Percentiles rank a stretch among this genome's conserved stretches.
Evolutionary conservation across 176 grass and related monocot genomes (phyloP).

Genomic region (Hordeum vulgare): DNA sequence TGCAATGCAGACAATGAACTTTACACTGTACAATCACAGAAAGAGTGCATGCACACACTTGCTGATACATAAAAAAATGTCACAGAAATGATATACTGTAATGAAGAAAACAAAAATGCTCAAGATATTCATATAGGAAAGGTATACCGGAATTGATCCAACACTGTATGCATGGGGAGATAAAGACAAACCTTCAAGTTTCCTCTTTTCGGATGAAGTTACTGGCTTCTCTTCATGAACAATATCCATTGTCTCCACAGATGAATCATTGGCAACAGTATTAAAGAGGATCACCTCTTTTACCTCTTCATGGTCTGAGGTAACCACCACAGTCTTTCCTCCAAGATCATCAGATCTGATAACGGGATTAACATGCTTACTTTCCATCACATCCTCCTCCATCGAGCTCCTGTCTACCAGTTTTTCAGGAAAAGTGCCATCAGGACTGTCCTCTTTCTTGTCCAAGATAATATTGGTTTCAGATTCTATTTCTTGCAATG

Average conservation of each 20-base stretch:
- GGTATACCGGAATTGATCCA: neutral
- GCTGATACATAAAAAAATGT: neutral
- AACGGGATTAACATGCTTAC: constrained; percentile 33
- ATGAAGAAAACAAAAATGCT: neutral
- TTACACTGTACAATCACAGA: neutral
- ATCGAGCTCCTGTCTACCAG: constrained; percentile 64
- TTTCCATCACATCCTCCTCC: constrained; percentile 63
- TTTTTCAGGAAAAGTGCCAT: constrained; percentile 49
- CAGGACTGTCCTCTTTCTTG: constrained; percentile 38
- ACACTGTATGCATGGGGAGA: neutral
- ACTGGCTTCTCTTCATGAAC: constrained; percentile 24
- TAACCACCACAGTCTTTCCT: constrained; percentile 16
- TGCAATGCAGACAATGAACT: neutral
- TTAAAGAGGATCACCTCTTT: constrained; percentile 27
- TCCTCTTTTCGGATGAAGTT: constrained; percentile 65
- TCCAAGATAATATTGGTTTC: constrained; percentile 27
- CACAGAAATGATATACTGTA: neutral
- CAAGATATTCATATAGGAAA: neutral
- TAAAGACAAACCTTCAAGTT: constrained; percentile 52
- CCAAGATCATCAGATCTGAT: constrained; percentile 23
- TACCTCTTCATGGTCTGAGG: constrained; percentile 14
- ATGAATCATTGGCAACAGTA: constrained; percentile 3
- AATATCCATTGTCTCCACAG: constrained; percentile 28
- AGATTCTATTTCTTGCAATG: constrained; percentile 38
- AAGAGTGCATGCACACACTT: neutral